phyloP scores from a whole-genome alignment of 2,329 filamentous ascomycete species.

The Fusarium graminum region DNA sequence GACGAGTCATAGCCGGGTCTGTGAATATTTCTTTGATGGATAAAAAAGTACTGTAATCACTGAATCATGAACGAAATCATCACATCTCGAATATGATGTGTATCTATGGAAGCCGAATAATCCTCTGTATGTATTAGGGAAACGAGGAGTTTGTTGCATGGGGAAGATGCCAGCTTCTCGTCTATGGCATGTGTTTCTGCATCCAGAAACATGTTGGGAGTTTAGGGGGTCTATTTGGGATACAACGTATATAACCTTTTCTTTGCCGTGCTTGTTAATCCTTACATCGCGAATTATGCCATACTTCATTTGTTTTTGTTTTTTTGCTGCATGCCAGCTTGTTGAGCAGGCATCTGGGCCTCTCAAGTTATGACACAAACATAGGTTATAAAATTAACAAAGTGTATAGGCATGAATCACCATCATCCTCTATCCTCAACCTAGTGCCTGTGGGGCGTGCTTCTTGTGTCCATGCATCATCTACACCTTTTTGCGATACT shows the following conservation, averaged over 20 bases:
- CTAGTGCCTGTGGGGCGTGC: conserved; percentile 27
- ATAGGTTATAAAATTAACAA: not conserved
- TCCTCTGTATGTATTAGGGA: conserved; percentile 33
- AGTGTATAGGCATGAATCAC: conserved; percentile 5
- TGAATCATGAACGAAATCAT: conserved; percentile 14
- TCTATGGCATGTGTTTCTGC: conserved; percentile 35
- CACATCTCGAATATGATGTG: conserved; percentile 21
- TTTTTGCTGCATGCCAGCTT: not conserved
- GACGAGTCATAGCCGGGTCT: conserved; percentile 62
- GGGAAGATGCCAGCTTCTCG: conserved; percentile 21
- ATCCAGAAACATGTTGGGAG: conserved; percentile 35
- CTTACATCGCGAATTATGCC: conserved; percentile 9
- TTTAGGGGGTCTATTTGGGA: conserved; percentile 37
- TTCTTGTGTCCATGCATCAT: conserved; percentile 35
- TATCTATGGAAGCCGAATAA: conserved; percentile 14
- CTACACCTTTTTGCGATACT: conserved; percentile 17
- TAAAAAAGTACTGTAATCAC: conserved; percentile 28
- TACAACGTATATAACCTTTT: conserved; percentile 26
- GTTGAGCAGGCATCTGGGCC: not conserved
- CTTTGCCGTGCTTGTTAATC: conserved; percentile 27
- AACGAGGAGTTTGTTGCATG: conserved; percentile 4
- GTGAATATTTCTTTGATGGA: conserved; percentile 16
- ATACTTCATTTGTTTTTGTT: not conserved
- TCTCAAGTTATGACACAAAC: not conserved
- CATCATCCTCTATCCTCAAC: conserved; percentile 10